These are phyloP conservation scores for Acrodontium crateriforme DNA, from an alignment of 2,329 filamentous ascomycete species.

Conservation along the genomic window DNA sequence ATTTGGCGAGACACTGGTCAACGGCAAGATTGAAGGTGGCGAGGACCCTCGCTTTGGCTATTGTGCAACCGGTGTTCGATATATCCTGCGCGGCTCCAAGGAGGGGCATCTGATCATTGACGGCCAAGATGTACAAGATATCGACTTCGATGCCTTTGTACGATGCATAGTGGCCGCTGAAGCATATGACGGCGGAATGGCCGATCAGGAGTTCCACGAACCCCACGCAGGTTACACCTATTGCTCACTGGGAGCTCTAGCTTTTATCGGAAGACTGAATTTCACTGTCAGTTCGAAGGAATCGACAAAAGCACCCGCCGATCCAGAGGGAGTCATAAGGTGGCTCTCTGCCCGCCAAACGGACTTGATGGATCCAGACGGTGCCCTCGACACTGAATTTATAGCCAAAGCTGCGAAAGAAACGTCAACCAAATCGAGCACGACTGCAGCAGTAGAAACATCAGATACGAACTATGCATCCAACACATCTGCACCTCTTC, in stretches of 20 bases:
- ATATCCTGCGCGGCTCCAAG: conserved; percentile 48
- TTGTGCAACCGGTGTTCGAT: conserved; percentile 66
- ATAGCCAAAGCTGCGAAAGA: conserved; percentile 17
- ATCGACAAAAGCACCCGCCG: conserved; percentile 14
- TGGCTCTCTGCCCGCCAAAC: conserved; percentile 38
- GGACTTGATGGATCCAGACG: conserved; percentile 24
- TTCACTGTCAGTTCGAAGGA: conserved; percentile 1
- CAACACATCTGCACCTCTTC: no score
- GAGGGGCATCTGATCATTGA: conserved; percentile 41
- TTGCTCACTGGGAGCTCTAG: conserved; percentile 67
- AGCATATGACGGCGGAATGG: conserved; percentile 71
- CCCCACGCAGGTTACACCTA: conserved; percentile 86
- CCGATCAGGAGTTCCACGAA: conserved; percentile 65
- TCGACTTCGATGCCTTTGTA: conserved; percentile 58
- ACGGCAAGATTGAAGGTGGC: conserved; percentile 55
- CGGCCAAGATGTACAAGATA: conserved; percentile 49
- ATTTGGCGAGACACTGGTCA: conserved; percentile 69
- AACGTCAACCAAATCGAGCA: background rate
- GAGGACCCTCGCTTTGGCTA: conserved; percentile 82
- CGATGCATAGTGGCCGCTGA: conserved; percentile 53
- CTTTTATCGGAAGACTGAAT: conserved; percentile 54
- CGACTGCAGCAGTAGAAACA: background rate
- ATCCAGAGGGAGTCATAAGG: conserved; percentile 26
- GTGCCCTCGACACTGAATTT: conserved; percentile 23
- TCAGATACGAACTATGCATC: no score